Evolutionary conservation across 176 grass and related monocot species (phyloP), one percentile per base, ranked within the genome.

Genomic region (Areca catechu): DNA sequence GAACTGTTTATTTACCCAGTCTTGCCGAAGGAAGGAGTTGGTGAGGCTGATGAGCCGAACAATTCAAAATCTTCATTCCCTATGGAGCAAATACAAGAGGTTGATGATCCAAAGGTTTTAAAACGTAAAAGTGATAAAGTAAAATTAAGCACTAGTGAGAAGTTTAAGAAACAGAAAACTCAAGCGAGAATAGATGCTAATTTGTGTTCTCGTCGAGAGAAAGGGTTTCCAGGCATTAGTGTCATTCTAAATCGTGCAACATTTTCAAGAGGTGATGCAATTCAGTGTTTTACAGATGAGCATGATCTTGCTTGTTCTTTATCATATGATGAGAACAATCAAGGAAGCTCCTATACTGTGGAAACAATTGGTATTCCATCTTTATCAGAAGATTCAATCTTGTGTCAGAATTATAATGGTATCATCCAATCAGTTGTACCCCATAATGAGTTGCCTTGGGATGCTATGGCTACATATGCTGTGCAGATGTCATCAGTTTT

Each of bases 221-320:
- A 97, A 84, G 92, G 92, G 4, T 97, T 90, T 59, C 92, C 92
- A 66, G 86, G 83, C 71, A 79, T 97, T 61, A 73, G 60, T 73
- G 75, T 97, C 49, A 64, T 73, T 78, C 37, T 91, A 51, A 79
- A 75, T 63, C 77, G 77, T 58, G 57, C 87, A 52, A 81, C 48
- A 71, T 73, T 76, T 63, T 51, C 77, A 37, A 63, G 56, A 72
- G 62, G 47, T 53, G 60, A 74, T 54, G 68, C 63, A 20, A 54
- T 20, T 6, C 56, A 68, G 48, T 60, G 18, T 14, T 60, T 57
- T 49, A 51, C 56, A 68, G 71, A 74, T 63, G 54, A 81, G 58
- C 67, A 85, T 71, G 72, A 59, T 28, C 74, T 74, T 58, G 16
- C 73, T 67, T 80, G 80, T 71, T 67, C 67, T 71, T 72, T 73